Evolutionary conservation across 208 protist genomes (phyloP).

Genomic region (Acanthamoeba castellanii): DNA sequence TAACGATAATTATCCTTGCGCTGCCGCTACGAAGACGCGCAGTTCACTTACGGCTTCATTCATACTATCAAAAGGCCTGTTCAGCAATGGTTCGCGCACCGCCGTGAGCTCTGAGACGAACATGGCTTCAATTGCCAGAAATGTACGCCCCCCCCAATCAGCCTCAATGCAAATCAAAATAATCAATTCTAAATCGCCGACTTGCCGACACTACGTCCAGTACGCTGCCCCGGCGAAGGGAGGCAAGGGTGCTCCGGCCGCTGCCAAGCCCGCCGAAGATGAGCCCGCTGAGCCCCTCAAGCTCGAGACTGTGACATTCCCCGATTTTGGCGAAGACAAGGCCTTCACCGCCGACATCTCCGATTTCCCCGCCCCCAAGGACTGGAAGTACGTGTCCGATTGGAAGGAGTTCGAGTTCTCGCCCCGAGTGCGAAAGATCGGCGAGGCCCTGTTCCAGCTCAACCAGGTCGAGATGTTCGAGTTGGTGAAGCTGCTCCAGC

Average conservation of each 20-base stretch:
- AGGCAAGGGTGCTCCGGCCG: constrained; percentile 68
- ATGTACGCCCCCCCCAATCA: neutral
- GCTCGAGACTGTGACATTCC: constrained; percentile 19
- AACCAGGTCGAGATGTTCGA: constrained; percentile 74
- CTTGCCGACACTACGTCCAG: neutral
- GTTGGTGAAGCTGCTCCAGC: constrained; percentile 67
- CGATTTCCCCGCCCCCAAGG: constrained; percentile 58
- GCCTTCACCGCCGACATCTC: constrained; percentile 28
- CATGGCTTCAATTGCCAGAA: neutral
- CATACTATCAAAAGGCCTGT: neutral
- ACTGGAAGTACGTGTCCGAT: constrained; percentile 14
- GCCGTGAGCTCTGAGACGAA: neutral
- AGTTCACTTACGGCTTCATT: neutral
- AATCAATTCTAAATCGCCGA: neutral
- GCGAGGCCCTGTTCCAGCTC: constrained; percentile 60
- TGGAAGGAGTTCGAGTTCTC: constrained; percentile 72
- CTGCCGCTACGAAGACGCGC: neutral
- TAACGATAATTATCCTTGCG: neutral
- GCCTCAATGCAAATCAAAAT: neutral
- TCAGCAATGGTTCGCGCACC: constrained; percentile 64
- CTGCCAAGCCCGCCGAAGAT: constrained; percentile 15
- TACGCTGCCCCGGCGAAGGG: constrained; percentile 41
- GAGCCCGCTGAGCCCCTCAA: constrained; percentile 27
- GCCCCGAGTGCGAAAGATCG: constrained; percentile 41
- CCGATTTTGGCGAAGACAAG: constrained; percentile 64